Conservation (phyloP, 768 basidiomycete genomes). For the Lepiota venenata region DNA sequence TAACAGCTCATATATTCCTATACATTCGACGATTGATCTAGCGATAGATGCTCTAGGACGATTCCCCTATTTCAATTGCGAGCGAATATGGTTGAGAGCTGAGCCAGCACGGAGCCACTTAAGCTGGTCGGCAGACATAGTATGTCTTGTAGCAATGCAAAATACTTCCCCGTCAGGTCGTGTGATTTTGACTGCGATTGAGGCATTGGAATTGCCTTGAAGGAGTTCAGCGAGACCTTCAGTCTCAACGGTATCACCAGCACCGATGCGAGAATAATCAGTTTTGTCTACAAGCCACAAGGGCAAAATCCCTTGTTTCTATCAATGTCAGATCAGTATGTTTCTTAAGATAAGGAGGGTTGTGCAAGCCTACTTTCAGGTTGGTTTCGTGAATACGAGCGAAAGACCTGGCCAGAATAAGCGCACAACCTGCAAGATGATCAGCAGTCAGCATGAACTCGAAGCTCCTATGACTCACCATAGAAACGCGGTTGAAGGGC, state of each 20-base stretch:
- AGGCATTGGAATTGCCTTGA: slow-evolving; percentile 40
- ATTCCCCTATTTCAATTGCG: slow-evolving; percentile 18
- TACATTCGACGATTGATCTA: slow-evolving; percentile 2
- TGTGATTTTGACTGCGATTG: slow-evolving; percentile 61
- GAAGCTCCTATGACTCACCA: slow-evolving; percentile 38
- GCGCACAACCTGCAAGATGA: slow-evolving; percentile 57
- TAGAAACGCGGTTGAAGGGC: slow-evolving; percentile 96
- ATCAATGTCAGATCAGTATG: slow-evolving; percentile 16
- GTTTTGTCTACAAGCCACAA: slow-evolving; percentile 88
- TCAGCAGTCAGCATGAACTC: background rate
- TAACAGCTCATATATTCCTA: background rate
- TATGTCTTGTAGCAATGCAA: slow-evolving; percentile 76
- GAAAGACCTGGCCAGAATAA: slow-evolving; percentile 91
- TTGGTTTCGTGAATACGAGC: slow-evolving; percentile 99
- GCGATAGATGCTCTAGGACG: background rate
- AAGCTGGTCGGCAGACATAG: slow-evolving; percentile 87
- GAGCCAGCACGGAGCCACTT: slow-evolving; percentile 89
- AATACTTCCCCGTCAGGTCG: slow-evolving; percentile 59
- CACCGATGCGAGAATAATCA: slow-evolving; percentile 81
- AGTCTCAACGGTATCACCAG: slow-evolving; percentile 83
- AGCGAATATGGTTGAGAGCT: slow-evolving; percentile 86
- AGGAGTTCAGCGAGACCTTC: slow-evolving; percentile 73
- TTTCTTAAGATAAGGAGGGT: background rate
- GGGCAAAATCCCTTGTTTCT: slow-evolving; percentile 98
- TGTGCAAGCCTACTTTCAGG: slow-evolving; percentile 60